Evolutionary conservation across 805 yeast species (phyloP).

Genomic region (Myxozyma nipponensis): DNA sequence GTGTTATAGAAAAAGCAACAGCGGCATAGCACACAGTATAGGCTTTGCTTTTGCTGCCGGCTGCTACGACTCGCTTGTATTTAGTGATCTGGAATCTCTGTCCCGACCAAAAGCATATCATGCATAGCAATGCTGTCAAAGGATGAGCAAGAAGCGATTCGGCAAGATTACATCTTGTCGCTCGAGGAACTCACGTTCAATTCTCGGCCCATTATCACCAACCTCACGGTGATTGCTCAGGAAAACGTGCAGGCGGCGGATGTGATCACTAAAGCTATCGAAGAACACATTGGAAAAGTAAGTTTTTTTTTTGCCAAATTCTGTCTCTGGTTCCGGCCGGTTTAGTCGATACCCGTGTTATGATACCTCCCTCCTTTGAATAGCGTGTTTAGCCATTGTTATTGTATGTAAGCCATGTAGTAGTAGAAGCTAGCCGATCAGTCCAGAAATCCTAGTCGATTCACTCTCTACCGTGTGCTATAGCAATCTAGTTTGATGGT

Average conservation of each 20-base stretch:
- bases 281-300: conserved; percentile 62
- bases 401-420: background rate
- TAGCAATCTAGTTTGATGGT: background rate
- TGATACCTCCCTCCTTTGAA: too few relatives aligned
- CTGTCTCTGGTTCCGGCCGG: background rate
- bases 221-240: conserved; percentile 77
- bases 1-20: too few relatives aligned
- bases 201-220: conserved; percentile 84
- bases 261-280: conserved; percentile 71
- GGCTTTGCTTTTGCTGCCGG: too few relatives aligned
- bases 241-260: conserved; percentile 77
- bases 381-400: too few relatives aligned
- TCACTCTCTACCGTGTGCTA: background rate
- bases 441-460: too few relatives aligned
- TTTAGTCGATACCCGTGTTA: background rate
- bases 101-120: too few relatives aligned
- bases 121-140: background rate
- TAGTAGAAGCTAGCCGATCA: too few relatives aligned
- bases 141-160: conserved; percentile 37
- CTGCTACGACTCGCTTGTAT: too few relatives aligned
- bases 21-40: too few relatives aligned
- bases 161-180: conserved; percentile 66
- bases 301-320: conserved; percentile 28
- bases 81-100: too few relatives aligned
- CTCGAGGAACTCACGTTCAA: conserved; percentile 77